Evolutionary conservation across 345 rosid genomes (phyloP), one percentile per base, ranked within the genome.

Genomic region (Streptanthus diversifolius): DNA sequence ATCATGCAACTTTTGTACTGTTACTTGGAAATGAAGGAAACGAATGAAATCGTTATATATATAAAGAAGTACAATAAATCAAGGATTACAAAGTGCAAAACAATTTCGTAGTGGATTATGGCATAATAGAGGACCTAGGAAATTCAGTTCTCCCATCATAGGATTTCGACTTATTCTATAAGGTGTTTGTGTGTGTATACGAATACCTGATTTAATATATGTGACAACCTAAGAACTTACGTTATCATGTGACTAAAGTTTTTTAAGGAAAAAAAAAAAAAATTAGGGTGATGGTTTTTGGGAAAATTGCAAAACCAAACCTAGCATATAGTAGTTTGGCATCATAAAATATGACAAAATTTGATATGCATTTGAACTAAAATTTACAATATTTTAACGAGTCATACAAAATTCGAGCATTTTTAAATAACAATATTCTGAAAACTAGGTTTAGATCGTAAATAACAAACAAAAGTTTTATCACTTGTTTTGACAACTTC

Each of bases 1-100:
- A 62, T 71, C 24, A 63, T 72, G 70, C 63, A 72, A 72, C 33
- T 40, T 21, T 63, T 53, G 9, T 63, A 72, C 70, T 63, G 54
- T 60, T 71, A 18, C 35, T 6, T 62, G 36, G 6, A 36, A 12
- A 61, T 25, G 29, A 62, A 39, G 32, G 32, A 30, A 45, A 29
- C 33, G 24, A 32, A 9, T 2, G 3, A 40, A 60, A 61, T 18
- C 1, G 27, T 40, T 44, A 15, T 45, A 7, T 45, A 17, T 22
- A 17, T 11, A 45, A 22, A 45, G 8, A 18, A 22, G 9, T 3
- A n/a, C n/a, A n/a, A n/a, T n/a, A n/a, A 35, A 24, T 62, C 17
- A 51, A 51, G 51, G 33, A 9, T 61, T 71, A 17, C 24, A 51
- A 25, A 51, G 44, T 12, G 25, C 4, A 70, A 36, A 58, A 59